Percentiles rank a stretch among this genome's conserved stretches.
These are phyloP conservation scores for Paraphoma sp. DNA, from an alignment of 2,329 filamentous ascomycete genomes.

Conservation along the genomic window DNA sequence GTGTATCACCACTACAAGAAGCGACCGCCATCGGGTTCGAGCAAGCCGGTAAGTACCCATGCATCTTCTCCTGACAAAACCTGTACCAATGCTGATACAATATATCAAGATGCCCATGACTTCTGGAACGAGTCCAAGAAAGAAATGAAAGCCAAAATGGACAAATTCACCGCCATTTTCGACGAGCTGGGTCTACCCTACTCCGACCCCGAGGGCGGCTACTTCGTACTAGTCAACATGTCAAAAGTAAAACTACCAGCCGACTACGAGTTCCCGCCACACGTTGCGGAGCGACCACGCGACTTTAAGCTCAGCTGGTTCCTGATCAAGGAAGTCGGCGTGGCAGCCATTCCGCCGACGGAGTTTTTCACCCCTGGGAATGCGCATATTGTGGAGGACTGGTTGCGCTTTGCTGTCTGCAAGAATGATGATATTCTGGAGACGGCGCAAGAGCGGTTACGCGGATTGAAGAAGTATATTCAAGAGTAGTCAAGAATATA, in stretches of 20 bases:
- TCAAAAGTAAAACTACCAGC: conserved; percentile 82
- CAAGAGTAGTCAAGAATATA: conserved; percentile 23
- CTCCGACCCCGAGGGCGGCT: conserved; percentile 93
- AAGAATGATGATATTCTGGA: conserved; percentile 83
- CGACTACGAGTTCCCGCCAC: conserved; percentile 85
- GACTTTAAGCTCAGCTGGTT: conserved; percentile 98
- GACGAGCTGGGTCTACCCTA: conserved; percentile 64
- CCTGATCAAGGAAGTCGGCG: conserved; percentile 92
- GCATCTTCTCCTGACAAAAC: too few relatives aligned
- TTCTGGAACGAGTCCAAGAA: conserved; percentile 87
- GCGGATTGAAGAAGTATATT: conserved; percentile 60
- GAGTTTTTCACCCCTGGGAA: conserved; percentile 94
- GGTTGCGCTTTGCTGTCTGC: conserved; percentile 93
- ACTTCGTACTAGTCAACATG: conserved; percentile 97
- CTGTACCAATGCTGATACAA: too few relatives aligned
- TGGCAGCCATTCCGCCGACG: conserved; percentile 93
- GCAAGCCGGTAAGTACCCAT: too few relatives aligned
- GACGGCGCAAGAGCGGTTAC: conserved; percentile 56
- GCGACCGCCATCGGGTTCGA: conserved; percentile 94
- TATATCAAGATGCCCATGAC: conserved; percentile 73
- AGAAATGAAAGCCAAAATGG: conserved; percentile 91
- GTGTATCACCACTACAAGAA: conserved; percentile 91
- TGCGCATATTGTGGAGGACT: conserved; percentile 86
- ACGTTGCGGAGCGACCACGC: conserved; percentile 83
- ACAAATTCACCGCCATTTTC: conserved; percentile 76